Evolutionary conservation across 2,329 filamentous ascomycete genomes (phyloP).

Genomic region (Aspergillus aculeatinus): DNA sequence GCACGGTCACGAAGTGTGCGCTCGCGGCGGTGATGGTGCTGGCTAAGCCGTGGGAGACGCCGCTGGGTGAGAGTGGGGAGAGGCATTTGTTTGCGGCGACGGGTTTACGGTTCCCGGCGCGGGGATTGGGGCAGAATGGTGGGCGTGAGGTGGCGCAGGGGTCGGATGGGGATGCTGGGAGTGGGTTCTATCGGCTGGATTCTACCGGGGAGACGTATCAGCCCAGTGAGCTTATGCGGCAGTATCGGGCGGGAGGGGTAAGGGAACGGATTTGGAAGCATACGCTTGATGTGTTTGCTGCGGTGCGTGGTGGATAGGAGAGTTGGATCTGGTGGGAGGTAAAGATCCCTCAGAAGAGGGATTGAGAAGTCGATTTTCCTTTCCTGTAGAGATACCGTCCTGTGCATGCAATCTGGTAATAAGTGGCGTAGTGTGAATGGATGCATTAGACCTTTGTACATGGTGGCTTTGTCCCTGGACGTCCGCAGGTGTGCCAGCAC

Average conservation of each 20-base stretch:
- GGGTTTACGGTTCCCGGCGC: background rate
- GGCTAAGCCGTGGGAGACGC: conserved; percentile 2
- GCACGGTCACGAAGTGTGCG: background rate
- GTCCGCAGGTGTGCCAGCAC: too few relatives aligned
- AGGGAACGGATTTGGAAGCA: background rate
- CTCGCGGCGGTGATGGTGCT: background rate
- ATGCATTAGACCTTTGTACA: too few relatives aligned
- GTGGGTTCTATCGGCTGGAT: background rate
- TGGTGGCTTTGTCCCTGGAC: too few relatives aligned
- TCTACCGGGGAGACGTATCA: background rate
- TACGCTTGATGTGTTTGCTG: background rate
- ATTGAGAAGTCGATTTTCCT: too few relatives aligned
- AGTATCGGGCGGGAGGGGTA: background rate
- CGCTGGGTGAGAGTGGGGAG: conserved; percentile 10
- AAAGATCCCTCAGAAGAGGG: too few relatives aligned
- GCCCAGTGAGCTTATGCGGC: background rate
- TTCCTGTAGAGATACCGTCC: too few relatives aligned
- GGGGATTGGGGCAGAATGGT: too few relatives aligned
- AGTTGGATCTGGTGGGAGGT: too few relatives aligned
- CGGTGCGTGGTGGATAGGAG: too few relatives aligned
- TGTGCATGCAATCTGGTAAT: too few relatives aligned
- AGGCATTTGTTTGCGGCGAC: conserved; percentile 8
- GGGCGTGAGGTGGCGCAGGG: background rate
- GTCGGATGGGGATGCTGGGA: background rate
- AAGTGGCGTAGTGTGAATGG: too few relatives aligned